Base-by-base conservation (phyloP, 371 early-diverging fungal species). In the Encephalitozoon hellem region DNA sequence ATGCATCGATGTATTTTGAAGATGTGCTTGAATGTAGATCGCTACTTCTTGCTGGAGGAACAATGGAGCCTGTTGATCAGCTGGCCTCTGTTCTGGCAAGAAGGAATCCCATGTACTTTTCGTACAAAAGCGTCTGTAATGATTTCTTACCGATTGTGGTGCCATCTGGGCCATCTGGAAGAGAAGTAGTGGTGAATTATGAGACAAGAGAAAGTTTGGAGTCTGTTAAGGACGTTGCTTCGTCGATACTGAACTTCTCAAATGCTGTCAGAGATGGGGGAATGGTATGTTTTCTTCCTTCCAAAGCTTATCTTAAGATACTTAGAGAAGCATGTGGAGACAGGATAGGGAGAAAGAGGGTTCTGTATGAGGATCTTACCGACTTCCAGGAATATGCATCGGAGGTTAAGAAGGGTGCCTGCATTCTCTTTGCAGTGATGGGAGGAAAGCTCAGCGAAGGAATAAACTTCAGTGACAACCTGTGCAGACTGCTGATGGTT, bases 361-460 rank as follows among this genome's bases (percentile, higher is more conserved):
- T 73, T 2, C 43, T 76, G 26, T 83, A 78, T 75, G 85, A 83
- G 43, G 80, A 81, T 25, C 32, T 39, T 15, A n/a, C 21, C 18
- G 45, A 9, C 23, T 73, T 81, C 53, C 67, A 73, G 34, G 69
- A 69, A 21, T 80, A 74, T 54, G 38, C 4, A 11, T 9, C 32
- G 23, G 51, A 49, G 47, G 55, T 52, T 28, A 74, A 65, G 39
- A 67, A 47, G 2, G 25, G 69, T 11, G 70, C 72, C 25, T 91
- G 92, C 0, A 78, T 96, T 11, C 77, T 98, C 52, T 85, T 97
- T 52, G 90, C 91, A 69, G 96, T 98, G 0, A 92, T 98, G 1
- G 93, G 94, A 23, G 99, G 97, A 5, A 91, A 90, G 79, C 87
- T 97, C 87, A 92, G 92, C 69, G 97, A 98, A 84, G 98, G 97